Base-by-base conservation (phyloP, 352 stramenopile species). In the Phytophthora ohioensis region DNA sequence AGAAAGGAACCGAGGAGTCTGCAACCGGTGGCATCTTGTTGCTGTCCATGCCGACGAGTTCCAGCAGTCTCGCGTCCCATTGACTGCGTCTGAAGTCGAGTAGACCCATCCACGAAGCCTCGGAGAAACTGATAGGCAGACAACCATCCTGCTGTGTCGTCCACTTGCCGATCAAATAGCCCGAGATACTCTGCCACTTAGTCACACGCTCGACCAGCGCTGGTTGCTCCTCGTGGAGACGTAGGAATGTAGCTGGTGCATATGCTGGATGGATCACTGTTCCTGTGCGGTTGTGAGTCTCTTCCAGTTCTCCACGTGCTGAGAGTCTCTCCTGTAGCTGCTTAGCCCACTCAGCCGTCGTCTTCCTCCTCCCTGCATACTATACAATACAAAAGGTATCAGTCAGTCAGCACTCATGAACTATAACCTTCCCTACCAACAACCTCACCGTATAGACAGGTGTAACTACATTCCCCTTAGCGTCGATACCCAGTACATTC, bases 31-130 rank as follows among this genome's bases (percentile, higher is more conserved):
- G 88, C 83, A 97, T 90, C 65, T 93, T 94, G 35, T 39, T 63
- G 36, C 41, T 73, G 47, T 91, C 78, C 79, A 94, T 91, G 8
- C 75, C 77, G 52, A 98, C 74, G 4, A 97, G 64, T 10, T 86
- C 76, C 35, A 98, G 77, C 41, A 95, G 70, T 32, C 73, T 79
- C n/a, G 81, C 63, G 67, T 98, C 87, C 91, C 95, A 98, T 43
- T 87, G 49, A 54, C 83, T 86, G 21, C 74, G 82, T 51, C 85
- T 80, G 72, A 98, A 96, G 59, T 98, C 92, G 9, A 98, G 73
- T 4, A 99, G 75, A 5, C 96, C 96, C 35, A 94, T 98, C 96
- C 96, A 99, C 46, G 91, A 98, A 3, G 95, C 96, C 78, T 99
- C 96, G 0, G 89, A 97, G 71, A 93, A 98, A 35, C 93, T 98